Evolutionary conservation across 441 rosid species (phyloP).

Genomic region (Rhodomyrtus psidioides): DNA sequence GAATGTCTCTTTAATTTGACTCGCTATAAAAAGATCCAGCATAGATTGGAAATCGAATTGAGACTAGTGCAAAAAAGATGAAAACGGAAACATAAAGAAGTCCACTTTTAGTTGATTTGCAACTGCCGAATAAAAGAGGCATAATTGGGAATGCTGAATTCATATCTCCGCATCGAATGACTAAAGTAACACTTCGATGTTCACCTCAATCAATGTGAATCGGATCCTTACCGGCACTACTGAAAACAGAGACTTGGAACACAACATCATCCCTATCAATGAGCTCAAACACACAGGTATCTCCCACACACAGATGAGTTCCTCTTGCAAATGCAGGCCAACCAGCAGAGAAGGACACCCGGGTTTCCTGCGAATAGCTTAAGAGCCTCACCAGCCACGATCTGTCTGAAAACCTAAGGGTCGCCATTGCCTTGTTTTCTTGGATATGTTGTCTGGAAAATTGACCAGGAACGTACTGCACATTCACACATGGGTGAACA

Average conservation of each 20-base stretch:
- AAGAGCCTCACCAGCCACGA: background rate
- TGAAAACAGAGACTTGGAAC: background rate
- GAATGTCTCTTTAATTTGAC: background rate
- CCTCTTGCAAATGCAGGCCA: background rate
- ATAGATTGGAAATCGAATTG: background rate
- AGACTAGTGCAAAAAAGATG: background rate
- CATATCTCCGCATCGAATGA: background rate
- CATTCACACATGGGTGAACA: background rate
- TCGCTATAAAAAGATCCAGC: background rate
- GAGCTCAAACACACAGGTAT: background rate
- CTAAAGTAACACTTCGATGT: background rate
- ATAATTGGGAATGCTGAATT: background rate
- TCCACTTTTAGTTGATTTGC: background rate
- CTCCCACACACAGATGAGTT: background rate
- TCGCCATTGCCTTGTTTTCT: background rate
- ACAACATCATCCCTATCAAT: background rate
- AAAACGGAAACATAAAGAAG: background rate
- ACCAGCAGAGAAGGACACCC: background rate
- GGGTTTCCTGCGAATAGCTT: background rate
- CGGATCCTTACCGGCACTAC: background rate
- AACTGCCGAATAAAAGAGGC: background rate
- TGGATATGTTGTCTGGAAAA: background rate
- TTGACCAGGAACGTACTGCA: background rate
- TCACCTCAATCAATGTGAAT: background rate
- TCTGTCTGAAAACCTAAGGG: background rate